These are phyloP conservation scores for Rasamsonia emersonii DNA, from an alignment of 2,329 filamentous ascomycete species.

Conservation along the genomic window DNA sequence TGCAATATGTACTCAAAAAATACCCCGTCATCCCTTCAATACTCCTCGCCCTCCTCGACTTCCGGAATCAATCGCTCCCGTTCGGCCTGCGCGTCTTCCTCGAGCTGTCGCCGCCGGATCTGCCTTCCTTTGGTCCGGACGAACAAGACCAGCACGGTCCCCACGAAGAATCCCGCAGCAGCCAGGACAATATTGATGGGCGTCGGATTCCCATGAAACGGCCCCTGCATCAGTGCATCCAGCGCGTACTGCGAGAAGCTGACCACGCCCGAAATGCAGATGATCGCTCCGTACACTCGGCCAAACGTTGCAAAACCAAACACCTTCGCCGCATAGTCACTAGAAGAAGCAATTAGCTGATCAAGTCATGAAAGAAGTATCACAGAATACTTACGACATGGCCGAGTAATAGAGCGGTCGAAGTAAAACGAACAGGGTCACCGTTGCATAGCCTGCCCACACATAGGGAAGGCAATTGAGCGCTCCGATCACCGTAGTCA, in stretches of 20 bases:
- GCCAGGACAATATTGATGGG: conserved; percentile 69
- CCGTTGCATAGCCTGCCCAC: conserved; percentile 60
- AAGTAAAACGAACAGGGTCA: conserved; percentile 76
- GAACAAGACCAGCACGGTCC: conserved; percentile 56
- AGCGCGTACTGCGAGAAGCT: conserved; percentile 77
- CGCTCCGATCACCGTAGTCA: conserved; percentile 66
- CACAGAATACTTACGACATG: conserved; percentile 50
- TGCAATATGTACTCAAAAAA: no score
- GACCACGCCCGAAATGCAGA: conserved; percentile 71
- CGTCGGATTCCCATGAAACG: conserved; percentile 63
- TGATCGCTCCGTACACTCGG: conserved; percentile 83
- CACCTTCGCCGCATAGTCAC: conserved; percentile 81
- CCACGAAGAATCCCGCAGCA: conserved; percentile 54
- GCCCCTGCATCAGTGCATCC: conserved; percentile 66
- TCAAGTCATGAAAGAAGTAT: not conserved
- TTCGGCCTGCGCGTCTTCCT: conserved; percentile 16
- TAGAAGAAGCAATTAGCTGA: conserved; percentile 12
- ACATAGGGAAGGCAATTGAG: conserved; percentile 63
- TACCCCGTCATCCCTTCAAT: no score
- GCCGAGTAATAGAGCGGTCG: conserved; percentile 86
- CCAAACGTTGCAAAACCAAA: conserved; percentile 90
- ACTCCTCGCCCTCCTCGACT: conserved; percentile 15
- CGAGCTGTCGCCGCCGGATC: conserved; percentile 8
- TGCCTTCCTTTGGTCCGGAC: conserved; percentile 37
- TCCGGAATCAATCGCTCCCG: conserved; percentile 17